These are phyloP conservation scores for Chenopodium formosanum DNA, from an alignment of 148 eudicot species.

Conservation along the genomic window DNA sequence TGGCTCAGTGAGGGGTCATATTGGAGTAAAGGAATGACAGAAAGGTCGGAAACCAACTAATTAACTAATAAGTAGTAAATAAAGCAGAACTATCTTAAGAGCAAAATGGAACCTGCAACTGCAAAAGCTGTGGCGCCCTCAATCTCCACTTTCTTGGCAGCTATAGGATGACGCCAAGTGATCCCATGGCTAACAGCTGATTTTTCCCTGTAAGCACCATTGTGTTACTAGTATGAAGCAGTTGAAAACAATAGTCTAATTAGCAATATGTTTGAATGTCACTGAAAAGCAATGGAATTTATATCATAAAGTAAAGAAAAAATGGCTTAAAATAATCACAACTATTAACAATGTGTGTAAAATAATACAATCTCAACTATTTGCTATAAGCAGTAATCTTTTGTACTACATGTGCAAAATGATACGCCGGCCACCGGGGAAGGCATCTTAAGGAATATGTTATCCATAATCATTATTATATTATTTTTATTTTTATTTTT, in stretches of 20 bases:
- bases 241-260: background rate
- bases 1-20: background rate
- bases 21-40: background rate
- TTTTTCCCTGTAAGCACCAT: conserved; percentile 55
- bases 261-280: background rate
- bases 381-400: too few relatives aligned
- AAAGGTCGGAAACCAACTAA: background rate
- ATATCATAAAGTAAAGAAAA: too few relatives aligned
- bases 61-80: background rate
- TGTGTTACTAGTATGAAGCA: background rate
- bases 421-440: too few relatives aligned
- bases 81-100: background rate
- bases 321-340: too few relatives aligned
- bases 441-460: too few relatives aligned
- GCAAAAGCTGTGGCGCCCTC: conserved; percentile 81
- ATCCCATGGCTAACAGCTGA: conserved; percentile 90
- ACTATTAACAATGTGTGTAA: too few relatives aligned
- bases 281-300: background rate
- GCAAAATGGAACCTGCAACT: conserved; percentile 59
- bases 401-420: too few relatives aligned
- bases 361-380: too few relatives aligned
- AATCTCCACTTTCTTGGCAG: conserved; percentile 68
- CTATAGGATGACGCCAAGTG: conserved; percentile 64
- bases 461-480: too few relatives aligned
- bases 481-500: too few relatives aligned